Percentiles rank a stretch among this genome's conserved stretches.
These are phyloP conservation scores for Corylus avellana DNA, from an alignment of 306 rosid genomes.

Conservation along the genomic window DNA sequence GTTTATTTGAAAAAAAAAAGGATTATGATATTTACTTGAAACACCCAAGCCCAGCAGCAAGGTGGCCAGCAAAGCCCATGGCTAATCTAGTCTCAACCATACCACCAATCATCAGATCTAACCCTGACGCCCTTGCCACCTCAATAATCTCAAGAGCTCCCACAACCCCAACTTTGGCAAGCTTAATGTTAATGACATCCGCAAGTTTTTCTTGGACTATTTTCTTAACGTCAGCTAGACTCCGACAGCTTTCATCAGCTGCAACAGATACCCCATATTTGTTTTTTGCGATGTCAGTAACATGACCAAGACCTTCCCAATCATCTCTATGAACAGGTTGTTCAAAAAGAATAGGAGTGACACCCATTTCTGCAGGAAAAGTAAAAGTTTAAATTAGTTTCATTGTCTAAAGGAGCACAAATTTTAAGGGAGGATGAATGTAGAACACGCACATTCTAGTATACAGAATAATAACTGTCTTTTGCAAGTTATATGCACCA, in stretches of 20 bases:
- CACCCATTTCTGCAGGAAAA: slow-evolving; percentile 67
- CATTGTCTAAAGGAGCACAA: neutral
- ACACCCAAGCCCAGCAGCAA: slow-evolving; percentile 90
- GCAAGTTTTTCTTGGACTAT: slow-evolving; percentile 68
- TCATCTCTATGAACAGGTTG: slow-evolving; percentile 97
- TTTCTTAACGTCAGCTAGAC: slow-evolving; percentile 63
- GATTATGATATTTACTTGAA: slow-evolving; percentile 50
- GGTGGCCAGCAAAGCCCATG: slow-evolving; percentile 91
- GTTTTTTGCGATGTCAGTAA: slow-evolving; percentile 57
- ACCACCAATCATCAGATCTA: slow-evolving; percentile 84
- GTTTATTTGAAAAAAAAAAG: neutral
- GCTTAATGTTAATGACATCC: slow-evolving; percentile 86
- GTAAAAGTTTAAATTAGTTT: slow-evolving; percentile 25
- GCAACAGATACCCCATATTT: slow-evolving; percentile 83
- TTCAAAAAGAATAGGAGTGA: slow-evolving; percentile 81
- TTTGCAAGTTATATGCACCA: slow-evolving; percentile 1
- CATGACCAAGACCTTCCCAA: slow-evolving; percentile 95
- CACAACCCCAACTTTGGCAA: slow-evolving; percentile 81
- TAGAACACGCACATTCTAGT: neutral
- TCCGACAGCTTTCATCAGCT: slow-evolving; percentile 93
- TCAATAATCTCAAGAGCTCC: slow-evolving; percentile 84
- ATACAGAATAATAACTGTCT: slow-evolving; percentile 5
- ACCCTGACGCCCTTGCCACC: slow-evolving; percentile 55
- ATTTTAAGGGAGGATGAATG: neutral
- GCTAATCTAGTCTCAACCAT: slow-evolving; percentile 94